Evolutionary conservation across 192 early-diverging fungal species (phyloP).

Genomic region (Entomortierella beljakovae): DNA sequence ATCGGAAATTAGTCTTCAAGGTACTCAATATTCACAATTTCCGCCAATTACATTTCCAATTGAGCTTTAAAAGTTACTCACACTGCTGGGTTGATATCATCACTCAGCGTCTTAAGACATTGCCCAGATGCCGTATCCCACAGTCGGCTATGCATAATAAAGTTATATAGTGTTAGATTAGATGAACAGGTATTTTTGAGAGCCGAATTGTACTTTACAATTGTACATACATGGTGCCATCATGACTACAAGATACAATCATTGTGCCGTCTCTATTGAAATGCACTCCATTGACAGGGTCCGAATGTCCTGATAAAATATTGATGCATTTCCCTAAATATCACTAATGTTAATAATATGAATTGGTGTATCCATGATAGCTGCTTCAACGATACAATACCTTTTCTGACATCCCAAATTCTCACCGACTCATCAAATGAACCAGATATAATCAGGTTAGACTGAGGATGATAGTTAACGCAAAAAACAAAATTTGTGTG

Average conservation of each 20-base stretch:
- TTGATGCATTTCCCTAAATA: slow-evolving; percentile 85
- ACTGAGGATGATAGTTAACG: slow-evolving; percentile 95
- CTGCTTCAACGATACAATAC: no score
- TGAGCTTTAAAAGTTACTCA: slow-evolving; percentile 53
- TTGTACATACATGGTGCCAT: slow-evolving; percentile 95
- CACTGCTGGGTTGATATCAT: slow-evolving; percentile 95
- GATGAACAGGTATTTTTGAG: neutral
- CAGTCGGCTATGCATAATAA: slow-evolving; percentile 75
- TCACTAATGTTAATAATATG: neutral
- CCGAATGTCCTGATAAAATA: slow-evolving; percentile 93
- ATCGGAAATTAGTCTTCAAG: neutral
- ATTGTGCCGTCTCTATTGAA: slow-evolving; percentile 98
- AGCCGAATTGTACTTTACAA: neutral
- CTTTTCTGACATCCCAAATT: slow-evolving; percentile 95
- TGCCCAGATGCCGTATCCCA: slow-evolving; percentile 98
- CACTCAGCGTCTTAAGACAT: slow-evolving; percentile 96
- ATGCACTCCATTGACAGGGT: slow-evolving; percentile 94
- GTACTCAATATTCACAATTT: no score
- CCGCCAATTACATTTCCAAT: no score
- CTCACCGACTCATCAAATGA: slow-evolving; percentile 97
- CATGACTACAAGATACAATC: slow-evolving; percentile 94
- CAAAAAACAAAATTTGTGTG: slow-evolving; percentile 98
- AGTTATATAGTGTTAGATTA: neutral
- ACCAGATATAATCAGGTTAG: slow-evolving; percentile 94
- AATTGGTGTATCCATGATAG: neutral